phyloP scores from a whole-genome alignment of 257 asterid species.

The Fraxinus quadrangulata region DNA sequence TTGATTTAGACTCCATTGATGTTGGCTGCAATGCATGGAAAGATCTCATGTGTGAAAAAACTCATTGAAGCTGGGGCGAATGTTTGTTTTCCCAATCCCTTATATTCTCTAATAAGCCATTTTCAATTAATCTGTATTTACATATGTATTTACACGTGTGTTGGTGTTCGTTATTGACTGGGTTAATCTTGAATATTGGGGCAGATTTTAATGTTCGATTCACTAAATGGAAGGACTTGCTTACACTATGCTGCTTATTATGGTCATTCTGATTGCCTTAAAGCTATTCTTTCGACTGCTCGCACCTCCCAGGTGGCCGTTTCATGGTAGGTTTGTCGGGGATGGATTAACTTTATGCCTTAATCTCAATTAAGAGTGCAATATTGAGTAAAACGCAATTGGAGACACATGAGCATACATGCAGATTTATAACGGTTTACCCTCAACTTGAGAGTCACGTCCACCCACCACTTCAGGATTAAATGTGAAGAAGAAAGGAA shows the following conservation, averaged over 20 bases:
- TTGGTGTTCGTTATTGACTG: background rate
- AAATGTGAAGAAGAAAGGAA: background rate
- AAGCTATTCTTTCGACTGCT: slow-evolving; percentile 75
- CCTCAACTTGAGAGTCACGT: background rate
- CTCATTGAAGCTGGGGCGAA: slow-evolving; percentile 93
- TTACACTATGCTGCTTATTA: slow-evolving; percentile 95
- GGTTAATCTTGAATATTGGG: slow-evolving; percentile 24
- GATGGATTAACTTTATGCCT: background rate
- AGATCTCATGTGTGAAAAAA: slow-evolving; percentile 74
- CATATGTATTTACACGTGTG: background rate
- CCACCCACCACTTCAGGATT: too few relatives aligned
- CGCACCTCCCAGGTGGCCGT: slow-evolving; percentile 70
- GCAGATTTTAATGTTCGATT: slow-evolving; percentile 92
- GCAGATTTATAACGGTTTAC: background rate
- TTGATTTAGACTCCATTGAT: slow-evolving; percentile 86
- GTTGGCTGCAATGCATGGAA: slow-evolving; percentile 99
- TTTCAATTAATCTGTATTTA: background rate
- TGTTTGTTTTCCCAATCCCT: slow-evolving; percentile 45
- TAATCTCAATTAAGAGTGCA: background rate
- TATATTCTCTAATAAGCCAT: background rate
- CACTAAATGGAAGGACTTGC: slow-evolving; percentile 85
- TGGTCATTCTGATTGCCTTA: slow-evolving; percentile 84
- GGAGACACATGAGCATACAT: background rate
- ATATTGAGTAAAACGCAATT: background rate
- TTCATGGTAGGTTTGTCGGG: slow-evolving; percentile 65